Evolutionary conservation across 2,329 filamentous ascomycete species (phyloP).

Genomic region (Pseudohalonectria lignicola): DNA sequence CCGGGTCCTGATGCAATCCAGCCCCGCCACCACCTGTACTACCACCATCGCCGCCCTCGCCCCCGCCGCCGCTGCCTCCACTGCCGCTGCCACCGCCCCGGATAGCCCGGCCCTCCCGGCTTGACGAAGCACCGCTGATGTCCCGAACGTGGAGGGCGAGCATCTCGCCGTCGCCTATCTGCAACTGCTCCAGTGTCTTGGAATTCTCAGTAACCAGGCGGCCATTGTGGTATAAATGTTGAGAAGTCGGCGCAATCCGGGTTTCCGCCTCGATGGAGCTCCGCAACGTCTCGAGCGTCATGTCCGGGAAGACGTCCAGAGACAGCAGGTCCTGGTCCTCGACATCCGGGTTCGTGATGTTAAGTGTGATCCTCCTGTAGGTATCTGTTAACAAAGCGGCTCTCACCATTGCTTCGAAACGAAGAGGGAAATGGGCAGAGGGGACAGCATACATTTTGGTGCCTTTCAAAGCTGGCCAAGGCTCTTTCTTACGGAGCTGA

Average conservation of each 20-base stretch:
- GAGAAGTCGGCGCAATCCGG: slow-evolving; percentile 56
- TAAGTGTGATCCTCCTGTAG: slow-evolving; percentile 85
- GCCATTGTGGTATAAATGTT: slow-evolving; percentile 88
- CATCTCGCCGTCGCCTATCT: slow-evolving; percentile 85
- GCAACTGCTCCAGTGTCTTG: slow-evolving; percentile 71
- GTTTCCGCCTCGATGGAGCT: slow-evolving; percentile 80
- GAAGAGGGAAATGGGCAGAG: too few species aligned
- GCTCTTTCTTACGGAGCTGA: too few species aligned
- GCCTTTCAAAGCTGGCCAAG: too few species aligned
- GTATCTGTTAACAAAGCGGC: too few species aligned
- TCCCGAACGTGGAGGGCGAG: slow-evolving; percentile 71
- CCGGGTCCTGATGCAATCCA: slow-evolving; percentile 48
- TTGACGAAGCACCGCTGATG: slow-evolving; percentile 36
- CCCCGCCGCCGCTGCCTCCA: slow-evolving; percentile 3
- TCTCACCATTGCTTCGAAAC: too few species aligned
- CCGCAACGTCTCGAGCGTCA: slow-evolving; percentile 77
- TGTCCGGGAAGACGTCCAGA: slow-evolving; percentile 71
- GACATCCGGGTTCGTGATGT: slow-evolving; percentile 64
- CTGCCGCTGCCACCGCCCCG: neutral
- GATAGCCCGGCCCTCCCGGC: slow-evolving; percentile 15
- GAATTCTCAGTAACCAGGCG: slow-evolving; percentile 64
- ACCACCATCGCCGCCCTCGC: slow-evolving; percentile 13
- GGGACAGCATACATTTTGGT: too few species aligned
- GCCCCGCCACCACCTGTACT: too few species aligned
- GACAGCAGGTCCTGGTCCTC: slow-evolving; percentile 66